Conservation (phyloP, 495 filamentous ascomycete genomes). For the Entonaema liquescens region DNA sequence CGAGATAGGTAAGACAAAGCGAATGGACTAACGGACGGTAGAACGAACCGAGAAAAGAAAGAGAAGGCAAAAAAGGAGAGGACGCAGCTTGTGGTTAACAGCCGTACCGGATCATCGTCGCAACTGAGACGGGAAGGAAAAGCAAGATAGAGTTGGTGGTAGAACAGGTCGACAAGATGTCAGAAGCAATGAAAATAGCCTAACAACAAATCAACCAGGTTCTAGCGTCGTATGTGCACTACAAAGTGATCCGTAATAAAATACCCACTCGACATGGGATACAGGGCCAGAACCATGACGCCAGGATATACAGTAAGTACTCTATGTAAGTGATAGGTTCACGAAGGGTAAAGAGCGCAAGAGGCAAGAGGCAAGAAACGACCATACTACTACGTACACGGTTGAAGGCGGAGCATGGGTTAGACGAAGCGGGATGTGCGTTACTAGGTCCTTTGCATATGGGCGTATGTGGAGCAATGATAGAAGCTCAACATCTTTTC, state of each 20-base stretch:
- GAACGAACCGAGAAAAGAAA: conserved; percentile 23
- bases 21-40: conserved; percentile 6
- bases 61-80: conserved; percentile 17
- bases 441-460: conserved; percentile 10
- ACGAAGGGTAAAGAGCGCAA: conserved; percentile 2
- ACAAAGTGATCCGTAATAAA: conserved; percentile 32
- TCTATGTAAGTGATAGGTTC: conserved; percentile 29
- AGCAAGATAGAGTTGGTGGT: conserved; percentile 26
- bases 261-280: conserved; percentile 36
- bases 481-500: not conserved
- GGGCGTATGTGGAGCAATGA: conserved; percentile 26
- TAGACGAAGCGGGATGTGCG: conserved; percentile 29
- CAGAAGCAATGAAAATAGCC: conserved; percentile 36
- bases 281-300: conserved; percentile 39
- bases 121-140: conserved; percentile 27
- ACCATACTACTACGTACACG: conserved; percentile 3
- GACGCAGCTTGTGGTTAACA: conserved; percentile 9
- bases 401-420: conserved; percentile 23
- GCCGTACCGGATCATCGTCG: conserved; percentile 28
- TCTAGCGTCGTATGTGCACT: conserved; percentile 35
- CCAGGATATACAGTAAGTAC: conserved; percentile 25
- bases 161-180: conserved; percentile 18
- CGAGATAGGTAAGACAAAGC: conserved; percentile 14
- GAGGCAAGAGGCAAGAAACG: conserved; percentile 1
- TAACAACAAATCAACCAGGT: conserved; percentile 41